These are phyloP conservation scores for Fusarium anthophilum DNA, from an alignment of 2,329 filamentous ascomycete genomes.

Conservation along the genomic window DNA sequence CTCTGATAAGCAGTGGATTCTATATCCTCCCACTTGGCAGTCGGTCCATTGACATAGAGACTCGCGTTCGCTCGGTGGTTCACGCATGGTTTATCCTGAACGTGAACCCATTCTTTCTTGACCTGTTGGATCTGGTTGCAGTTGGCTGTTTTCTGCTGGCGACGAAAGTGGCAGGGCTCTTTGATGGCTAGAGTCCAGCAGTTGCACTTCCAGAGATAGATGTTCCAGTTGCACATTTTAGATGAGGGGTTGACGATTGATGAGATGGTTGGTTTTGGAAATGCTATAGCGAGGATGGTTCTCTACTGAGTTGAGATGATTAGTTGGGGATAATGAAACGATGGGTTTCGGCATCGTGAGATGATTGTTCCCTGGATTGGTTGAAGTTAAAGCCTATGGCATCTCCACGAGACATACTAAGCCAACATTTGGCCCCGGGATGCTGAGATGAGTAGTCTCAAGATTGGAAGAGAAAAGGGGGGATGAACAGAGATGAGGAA, in stretches of 20 bases:
- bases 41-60: background rate
- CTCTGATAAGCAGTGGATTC: slow-evolving; percentile 14
- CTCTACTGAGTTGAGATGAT: background rate
- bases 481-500: background rate
- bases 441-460: background rate
- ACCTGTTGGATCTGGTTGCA: slow-evolving; percentile 24
- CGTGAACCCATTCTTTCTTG: slow-evolving; percentile 19
- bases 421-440: background rate
- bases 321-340: background rate
- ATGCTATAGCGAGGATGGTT: background rate
- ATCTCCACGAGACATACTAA: too few relatives aligned
- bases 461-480: background rate
- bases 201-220: slow-evolving; percentile 22
- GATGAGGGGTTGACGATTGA: background rate
- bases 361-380: background rate
- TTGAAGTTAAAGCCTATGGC: too few relatives aligned
- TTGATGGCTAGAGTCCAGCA: slow-evolving; percentile 18
- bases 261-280: background rate
- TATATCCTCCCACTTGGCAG: slow-evolving; percentile 12
- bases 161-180: slow-evolving; percentile 18
- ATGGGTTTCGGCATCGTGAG: background rate
- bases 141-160: slow-evolving; percentile 5
- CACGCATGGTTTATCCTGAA: slow-evolving; percentile 11
- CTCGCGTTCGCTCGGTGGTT: background rate
- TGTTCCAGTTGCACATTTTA: slow-evolving; percentile 30